Percentiles rank a stretch among this genome's conserved stretches.
phyloP scores from a whole-genome alignment of 1,139 yeast genomes.

The Kodamaea derodonti region DNA sequence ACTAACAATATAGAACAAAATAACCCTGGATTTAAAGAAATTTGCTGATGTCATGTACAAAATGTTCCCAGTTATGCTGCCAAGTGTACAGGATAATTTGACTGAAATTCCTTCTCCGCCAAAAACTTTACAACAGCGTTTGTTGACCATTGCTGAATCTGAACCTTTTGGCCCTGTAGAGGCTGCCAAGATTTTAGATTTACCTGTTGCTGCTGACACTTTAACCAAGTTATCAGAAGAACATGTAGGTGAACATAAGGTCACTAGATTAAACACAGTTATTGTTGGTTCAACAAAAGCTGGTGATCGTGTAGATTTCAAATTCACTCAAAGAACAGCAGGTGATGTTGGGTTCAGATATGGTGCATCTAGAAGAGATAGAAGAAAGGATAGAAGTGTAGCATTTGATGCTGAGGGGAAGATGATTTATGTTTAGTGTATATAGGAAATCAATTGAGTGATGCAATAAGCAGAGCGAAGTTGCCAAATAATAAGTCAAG shows the following conservation, averaged over 20 bases:
- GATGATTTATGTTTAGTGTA: constrained; percentile 35
- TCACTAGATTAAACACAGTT: constrained; percentile 25
- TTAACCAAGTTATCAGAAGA: constrained; percentile 61
- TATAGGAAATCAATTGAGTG: neutral
- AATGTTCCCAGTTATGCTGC: constrained; percentile 73
- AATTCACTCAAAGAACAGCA: constrained; percentile 70
- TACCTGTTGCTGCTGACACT: constrained; percentile 82
- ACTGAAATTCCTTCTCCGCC: constrained; percentile 95
- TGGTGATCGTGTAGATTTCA: constrained; percentile 63
- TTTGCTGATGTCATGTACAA: constrained; percentile 64
- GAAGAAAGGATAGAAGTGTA: constrained; percentile 77
- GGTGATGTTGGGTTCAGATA: constrained; percentile 89
- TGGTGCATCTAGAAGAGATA: constrained; percentile 88
- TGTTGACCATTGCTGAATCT: constrained; percentile 85
- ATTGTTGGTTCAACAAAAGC: constrained; percentile 48
- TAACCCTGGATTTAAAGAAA: constrained; percentile 48
- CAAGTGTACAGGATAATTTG: constrained; percentile 55
- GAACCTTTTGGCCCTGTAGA: constrained; percentile 97
- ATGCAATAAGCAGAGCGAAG: neutral
- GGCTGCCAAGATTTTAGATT: constrained; percentile 80
- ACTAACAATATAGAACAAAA: constrained; percentile 42
- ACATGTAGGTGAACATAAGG: constrained; percentile 35
- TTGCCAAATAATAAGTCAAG: neutral
- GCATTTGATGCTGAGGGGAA: constrained; percentile 72
- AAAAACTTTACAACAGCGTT: constrained; percentile 78